Evolutionary conservation across 75 land plant genomes (phyloP), one percentile per base, ranked within the genome.

Genomic region (Ceratopteris richardii): DNA sequence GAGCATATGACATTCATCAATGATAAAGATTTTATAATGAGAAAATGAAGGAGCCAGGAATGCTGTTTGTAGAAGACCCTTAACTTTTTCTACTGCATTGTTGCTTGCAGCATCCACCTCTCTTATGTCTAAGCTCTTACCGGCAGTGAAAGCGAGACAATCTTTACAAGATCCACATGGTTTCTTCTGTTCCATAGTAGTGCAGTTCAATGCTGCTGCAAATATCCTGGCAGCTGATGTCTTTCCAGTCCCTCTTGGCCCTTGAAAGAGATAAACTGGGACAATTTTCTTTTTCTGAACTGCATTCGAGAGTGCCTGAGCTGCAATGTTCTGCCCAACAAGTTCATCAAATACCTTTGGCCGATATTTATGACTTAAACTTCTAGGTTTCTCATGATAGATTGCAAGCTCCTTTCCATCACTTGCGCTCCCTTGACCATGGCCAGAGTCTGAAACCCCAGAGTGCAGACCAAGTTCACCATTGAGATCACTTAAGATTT

Each of bases 1-100:
- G 33, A 88, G 48, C 75, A 74, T 59, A 24, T 88, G 85, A 61
- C 88, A 88, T 43, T 82, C 94, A 48, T 84, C 82, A 27, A 88
- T 44, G 26, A 88, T 69, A 50, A 81, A 66, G 36, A 84, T 70
- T 57, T 71, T 88, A 52, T 74, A 88, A 1, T 57, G 60, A 18
- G 78, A 69, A 0, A 56, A 66, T 30, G 70, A 41, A 1, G 82
- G 75, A 19, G 67, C 61, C n/a, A 16, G 4, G 3, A 51, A 18
- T 4, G 70, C 52, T 22, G 36, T 70, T 47, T 71, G 70, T 18
- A 78, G 2, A 21, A 75, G 39, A 0, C 54, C 61, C 48, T 54
- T 68, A 24, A 80, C 33, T 26, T 63, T 76, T 7, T 63, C 71
- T 10, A 60, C 54, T 0, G 60, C 70, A 18, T 64, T 76, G 16